A percentile compares a stretch with the other conserved stretches of the same genome.
phyloP scores from a whole-genome alignment of 1,284 basidiomycete genomes.

The Apiotrichum porosum region DNA sequence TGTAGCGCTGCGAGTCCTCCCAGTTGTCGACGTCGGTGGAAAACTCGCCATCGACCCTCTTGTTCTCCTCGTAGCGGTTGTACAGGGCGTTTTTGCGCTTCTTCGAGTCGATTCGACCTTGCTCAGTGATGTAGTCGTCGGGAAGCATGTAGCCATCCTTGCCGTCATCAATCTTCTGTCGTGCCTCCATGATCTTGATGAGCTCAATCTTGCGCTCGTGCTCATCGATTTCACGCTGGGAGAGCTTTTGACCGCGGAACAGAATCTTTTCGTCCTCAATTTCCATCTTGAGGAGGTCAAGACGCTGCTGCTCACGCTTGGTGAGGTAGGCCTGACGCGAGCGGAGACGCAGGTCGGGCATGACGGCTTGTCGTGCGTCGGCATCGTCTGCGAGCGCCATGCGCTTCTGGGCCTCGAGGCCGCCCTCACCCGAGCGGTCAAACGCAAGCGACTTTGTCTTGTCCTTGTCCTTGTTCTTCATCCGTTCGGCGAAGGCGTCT shows the following conservation, averaged over 20 bases:
- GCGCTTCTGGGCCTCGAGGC: slow-evolving; percentile 75
- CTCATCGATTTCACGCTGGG: slow-evolving; percentile 74
- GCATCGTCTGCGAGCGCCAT: slow-evolving; percentile 79
- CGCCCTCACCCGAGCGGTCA: slow-evolving; percentile 77
- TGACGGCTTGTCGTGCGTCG: slow-evolving; percentile 67
- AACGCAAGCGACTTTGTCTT: slow-evolving; percentile 87
- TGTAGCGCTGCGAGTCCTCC: slow-evolving; percentile 86
- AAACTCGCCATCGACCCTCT: slow-evolving; percentile 80
- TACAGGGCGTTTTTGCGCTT: slow-evolving; percentile 92
- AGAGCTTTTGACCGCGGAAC: slow-evolving; percentile 75
- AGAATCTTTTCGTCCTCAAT: slow-evolving; percentile 87
- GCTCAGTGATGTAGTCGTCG: slow-evolving; percentile 96
- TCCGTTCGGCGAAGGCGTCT: slow-evolving; percentile 87
- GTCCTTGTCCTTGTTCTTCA: slow-evolving; percentile 76
- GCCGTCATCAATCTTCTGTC: slow-evolving; percentile 87
- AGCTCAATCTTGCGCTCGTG: slow-evolving; percentile 90
- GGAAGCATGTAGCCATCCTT: slow-evolving; percentile 91
- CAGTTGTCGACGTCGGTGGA: slow-evolving; percentile 94
- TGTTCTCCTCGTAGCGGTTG: slow-evolving; percentile 86
- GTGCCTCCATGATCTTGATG: slow-evolving; percentile 84
- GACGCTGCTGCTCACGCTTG: slow-evolving; percentile 92
- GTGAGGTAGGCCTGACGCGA: slow-evolving; percentile 91
- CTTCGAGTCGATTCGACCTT: slow-evolving; percentile 97
- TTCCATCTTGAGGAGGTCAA: slow-evolving; percentile 87
- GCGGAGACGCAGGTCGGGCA: slow-evolving; percentile 75